Conservation (phyloP, 2,329 filamentous ascomycete species). For the Polytolypa hystricis region DNA sequence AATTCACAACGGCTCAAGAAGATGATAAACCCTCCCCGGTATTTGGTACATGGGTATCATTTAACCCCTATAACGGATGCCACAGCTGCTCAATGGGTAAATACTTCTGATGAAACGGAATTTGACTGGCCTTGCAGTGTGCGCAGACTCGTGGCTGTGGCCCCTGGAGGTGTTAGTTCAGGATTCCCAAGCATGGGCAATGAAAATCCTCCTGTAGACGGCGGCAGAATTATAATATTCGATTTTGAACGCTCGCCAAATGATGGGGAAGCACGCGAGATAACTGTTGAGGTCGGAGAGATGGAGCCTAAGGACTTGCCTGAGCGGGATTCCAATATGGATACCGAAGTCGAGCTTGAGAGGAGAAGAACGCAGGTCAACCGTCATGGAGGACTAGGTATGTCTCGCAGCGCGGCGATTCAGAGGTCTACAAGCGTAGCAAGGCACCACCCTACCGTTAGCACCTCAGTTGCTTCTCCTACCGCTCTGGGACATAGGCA, state of each 20-base stretch:
- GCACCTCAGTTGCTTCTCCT: conserved; percentile 16
- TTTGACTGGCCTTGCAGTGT: conserved; percentile 35
- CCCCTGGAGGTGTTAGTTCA: conserved; percentile 54
- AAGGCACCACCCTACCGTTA: conserved; percentile 3
- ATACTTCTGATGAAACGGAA: conserved; percentile 43
- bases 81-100: conserved; percentile 60
- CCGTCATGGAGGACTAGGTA: conserved; percentile 39
- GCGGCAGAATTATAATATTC: conserved; percentile 59
- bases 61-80: conserved; percentile 55
- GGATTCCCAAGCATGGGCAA: conserved; percentile 50
- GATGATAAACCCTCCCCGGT: conserved; percentile 44
- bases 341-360: conserved; percentile 68
- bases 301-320: conserved; percentile 57
- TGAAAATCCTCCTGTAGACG: conserved; percentile 67
- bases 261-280: conserved; percentile 46
- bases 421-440: conserved; percentile 14
- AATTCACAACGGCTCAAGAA: conserved; percentile 22
- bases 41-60: conserved; percentile 56
- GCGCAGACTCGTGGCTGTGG: conserved; percentile 55
- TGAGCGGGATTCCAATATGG: conserved; percentile 63
- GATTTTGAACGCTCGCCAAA: conserved; percentile 57
- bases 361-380: conserved; percentile 61
- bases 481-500: conserved; percentile 16
- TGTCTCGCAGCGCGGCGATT: conserved; percentile 10
- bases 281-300: conserved; percentile 65